Base-by-base conservation (phyloP, 2,329 filamentous ascomycete genomes). In the Fusarium caatingaense region DNA sequence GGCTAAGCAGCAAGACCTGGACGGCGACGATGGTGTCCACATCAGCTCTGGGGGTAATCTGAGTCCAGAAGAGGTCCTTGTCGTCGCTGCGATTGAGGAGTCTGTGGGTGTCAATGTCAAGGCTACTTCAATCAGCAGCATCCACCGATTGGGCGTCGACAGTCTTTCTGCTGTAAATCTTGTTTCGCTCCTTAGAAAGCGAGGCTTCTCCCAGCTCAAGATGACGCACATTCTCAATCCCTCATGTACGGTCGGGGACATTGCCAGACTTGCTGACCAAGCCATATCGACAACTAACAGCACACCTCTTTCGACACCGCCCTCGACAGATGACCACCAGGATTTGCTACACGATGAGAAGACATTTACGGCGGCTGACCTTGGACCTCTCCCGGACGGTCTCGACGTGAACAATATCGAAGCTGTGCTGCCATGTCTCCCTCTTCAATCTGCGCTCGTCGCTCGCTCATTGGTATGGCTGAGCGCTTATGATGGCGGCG, bases 361-460 rank as follows among this genome's bases (percentile, higher is more conserved):
- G 0, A 7, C 10, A 6, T 2, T 56, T 3, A 12, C 15, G 1
- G n/a, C 12, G 3, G 20, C 4, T 7, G 54, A 66, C 0, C 54
- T 68, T 21, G 54, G 54, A 0, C 13, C 41, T 2, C 34, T 66
- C 1, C 21, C 27, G 0, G 10, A 23, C 13, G 34, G 20, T 11
- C 42, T 63, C 1, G 13, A 56, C 1, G 8, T 1, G 3, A 6
- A 12, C 4, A 56, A 56, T 4, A 60, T 68, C 3, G 41, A 56
- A n/a, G 54, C 21, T 2, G 46, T 68, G 1, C n/a, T 68, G 3
- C 65, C 65, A 8, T 68, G 66, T 3, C 50, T 68, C 1, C 66
- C 66, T 40, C 49, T 68, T 3, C 66, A 68, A n/a, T 68, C 66
- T 4, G 60, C 60, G 0, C 54, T 68, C 6, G 49, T 69, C 30